phyloP scores from a whole-genome alignment of 2,329 filamentous ascomycete species.

The Talaromyces funiculosus region DNA sequence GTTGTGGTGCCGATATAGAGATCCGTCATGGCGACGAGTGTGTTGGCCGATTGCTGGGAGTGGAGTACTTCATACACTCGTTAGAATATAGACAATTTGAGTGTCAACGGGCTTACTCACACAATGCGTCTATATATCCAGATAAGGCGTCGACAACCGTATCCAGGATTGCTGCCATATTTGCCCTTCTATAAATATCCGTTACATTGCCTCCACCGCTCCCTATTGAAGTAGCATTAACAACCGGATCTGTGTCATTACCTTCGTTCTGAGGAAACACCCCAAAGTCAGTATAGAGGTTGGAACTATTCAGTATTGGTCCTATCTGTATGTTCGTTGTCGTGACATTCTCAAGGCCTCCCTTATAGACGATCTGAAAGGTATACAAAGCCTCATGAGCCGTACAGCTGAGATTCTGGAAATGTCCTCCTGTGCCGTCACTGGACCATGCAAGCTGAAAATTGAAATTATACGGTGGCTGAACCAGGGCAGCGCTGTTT shows the following conservation, averaged over 20 bases:
- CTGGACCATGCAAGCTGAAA: slow-evolving; percentile 6
- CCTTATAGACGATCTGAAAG: background rate
- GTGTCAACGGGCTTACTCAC: background rate
- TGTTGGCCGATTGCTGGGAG: slow-evolving; percentile 5
- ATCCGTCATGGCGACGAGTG: slow-evolving; percentile 2
- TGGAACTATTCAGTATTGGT: background rate
- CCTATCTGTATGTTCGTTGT: background rate
- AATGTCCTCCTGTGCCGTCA: background rate
- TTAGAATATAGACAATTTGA: background rate
- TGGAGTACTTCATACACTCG: slow-evolving; percentile 3
- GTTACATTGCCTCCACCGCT: background rate
- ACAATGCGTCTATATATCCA: slow-evolving; percentile 3
- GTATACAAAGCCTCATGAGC: slow-evolving; percentile 7
- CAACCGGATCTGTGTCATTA: background rate
- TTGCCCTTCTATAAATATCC: slow-evolving; percentile 7
- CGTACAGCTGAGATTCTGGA: slow-evolving; percentile 9
- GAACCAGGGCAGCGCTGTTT: background rate
- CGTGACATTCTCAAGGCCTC: background rate
- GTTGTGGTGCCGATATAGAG: background rate
- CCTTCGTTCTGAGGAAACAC: background rate
- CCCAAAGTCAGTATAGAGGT: slow-evolving; percentile 6
- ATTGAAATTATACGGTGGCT: background rate
- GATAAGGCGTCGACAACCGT: slow-evolving; percentile 1
- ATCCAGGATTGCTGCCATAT: slow-evolving; percentile 5
- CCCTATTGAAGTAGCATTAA: background rate